Evolutionary conservation across 768 basidiomycete species (phyloP).

Genomic region (Amanita brunnescens): DNA sequence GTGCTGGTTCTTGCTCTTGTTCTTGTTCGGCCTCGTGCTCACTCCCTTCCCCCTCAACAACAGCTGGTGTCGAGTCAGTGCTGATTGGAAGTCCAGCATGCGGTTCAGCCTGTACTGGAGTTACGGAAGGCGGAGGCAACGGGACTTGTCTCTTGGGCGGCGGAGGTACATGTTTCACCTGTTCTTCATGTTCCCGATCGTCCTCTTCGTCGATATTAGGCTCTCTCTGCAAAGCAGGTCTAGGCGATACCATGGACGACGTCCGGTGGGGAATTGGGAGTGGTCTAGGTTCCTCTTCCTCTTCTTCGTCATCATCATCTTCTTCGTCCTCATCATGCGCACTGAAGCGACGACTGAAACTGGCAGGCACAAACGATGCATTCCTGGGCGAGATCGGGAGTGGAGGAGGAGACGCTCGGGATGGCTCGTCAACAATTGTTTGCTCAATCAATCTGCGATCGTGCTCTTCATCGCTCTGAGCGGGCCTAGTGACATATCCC

Average conservation of each 20-base stretch:
- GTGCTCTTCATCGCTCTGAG: slow-evolving; percentile 4
- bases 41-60: neutral
- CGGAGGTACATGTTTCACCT: slow-evolving; percentile 1
- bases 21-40: neutral
- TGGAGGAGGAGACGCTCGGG: slow-evolving; percentile 6
- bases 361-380: neutral
- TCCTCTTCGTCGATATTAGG: slow-evolving; percentile 11
- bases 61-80: neutral
- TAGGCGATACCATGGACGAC: neutral
- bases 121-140: neutral
- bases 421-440: slow-evolving; percentile 8
- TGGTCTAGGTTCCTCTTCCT: neutral
- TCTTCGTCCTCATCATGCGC: neutral
- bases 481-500: neutral
- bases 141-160: slow-evolving; percentile 2
- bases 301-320: neutral
- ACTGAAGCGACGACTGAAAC: neutral
- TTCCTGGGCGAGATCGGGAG: slow-evolving; percentile 11
- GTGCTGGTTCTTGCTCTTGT: slow-evolving; percentile 8
- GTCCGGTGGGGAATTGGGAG: neutral
- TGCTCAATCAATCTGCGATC: slow-evolving; percentile 5
- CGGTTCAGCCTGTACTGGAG: neutral
- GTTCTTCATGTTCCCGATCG: slow-evolving; percentile 7
- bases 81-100: neutral
- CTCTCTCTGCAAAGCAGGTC: neutral